Conservation (phyloP, 805 yeast species). For the Saccharomycopsis vini region DNA sequence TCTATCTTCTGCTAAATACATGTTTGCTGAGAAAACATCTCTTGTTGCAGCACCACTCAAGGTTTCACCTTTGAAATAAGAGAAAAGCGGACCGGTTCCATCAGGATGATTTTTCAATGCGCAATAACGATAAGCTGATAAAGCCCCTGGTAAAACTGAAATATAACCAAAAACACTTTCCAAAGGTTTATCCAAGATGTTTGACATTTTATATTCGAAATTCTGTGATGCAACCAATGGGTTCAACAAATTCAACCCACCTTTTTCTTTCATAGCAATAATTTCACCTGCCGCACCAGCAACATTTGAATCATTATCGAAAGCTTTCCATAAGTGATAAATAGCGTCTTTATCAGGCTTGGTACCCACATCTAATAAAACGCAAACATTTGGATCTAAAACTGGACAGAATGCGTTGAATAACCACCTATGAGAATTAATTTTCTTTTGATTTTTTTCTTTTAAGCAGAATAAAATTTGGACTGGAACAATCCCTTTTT, state of each 20-base stretch:
- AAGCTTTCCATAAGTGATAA: conserved; percentile 95
- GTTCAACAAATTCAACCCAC: conserved; percentile 70
- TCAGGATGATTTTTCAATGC: conserved; percentile 79
- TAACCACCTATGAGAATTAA: conserved; percentile 96
- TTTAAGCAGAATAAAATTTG: conserved; percentile 89
- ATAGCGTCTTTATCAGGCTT: conserved; percentile 82
- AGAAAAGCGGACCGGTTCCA: conserved; percentile 84
- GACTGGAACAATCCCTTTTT: conserved; percentile 86
- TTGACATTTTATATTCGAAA: conserved; percentile 95
- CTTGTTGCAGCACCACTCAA: conserved; percentile 44
- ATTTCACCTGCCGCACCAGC: conserved; percentile 99
- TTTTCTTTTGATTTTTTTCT: conserved; percentile 85
- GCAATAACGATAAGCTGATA: conserved; percentile 86
- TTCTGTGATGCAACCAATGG: conserved; percentile 95
- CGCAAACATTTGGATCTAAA: conserved; percentile 83
- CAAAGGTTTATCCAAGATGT: conserved; percentile 87
- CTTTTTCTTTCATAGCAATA: conserved; percentile 87
- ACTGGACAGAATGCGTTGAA: conserved; percentile 92
- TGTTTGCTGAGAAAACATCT: conserved; percentile 89
- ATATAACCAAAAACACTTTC: conserved; percentile 92
- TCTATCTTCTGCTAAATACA: conserved; percentile 96
- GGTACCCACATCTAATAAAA: conserved; percentile 94
- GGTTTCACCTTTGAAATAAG: conserved; percentile 86
- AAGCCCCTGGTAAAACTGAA: conserved; percentile 89
- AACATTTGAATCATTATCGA: conserved; percentile 90